A percentile compares a stretch with the other conserved stretches of the same genome.
Evolutionary conservation across 1,139 yeast species (phyloP).

Genomic region (Blastobotrys malaysiensis): DNA sequence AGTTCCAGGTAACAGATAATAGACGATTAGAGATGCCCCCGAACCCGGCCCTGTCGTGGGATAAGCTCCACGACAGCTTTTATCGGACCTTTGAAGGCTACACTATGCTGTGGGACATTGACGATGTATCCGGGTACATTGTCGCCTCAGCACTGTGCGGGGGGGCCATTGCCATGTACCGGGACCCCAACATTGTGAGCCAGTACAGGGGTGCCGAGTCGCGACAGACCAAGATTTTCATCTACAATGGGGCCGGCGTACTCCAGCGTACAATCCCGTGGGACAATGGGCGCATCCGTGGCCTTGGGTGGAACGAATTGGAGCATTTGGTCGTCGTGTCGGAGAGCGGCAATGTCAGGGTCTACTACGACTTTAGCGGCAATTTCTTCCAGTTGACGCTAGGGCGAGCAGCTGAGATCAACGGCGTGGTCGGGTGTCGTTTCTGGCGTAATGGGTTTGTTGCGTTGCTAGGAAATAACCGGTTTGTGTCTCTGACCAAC

Average conservation of each 20-base stretch:
- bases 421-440: constrained; percentile 36
- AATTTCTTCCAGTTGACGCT: constrained; percentile 51
- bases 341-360: constrained; percentile 54
- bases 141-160: constrained; percentile 42
- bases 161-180: constrained; percentile 41
- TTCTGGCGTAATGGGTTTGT: constrained; percentile 39
- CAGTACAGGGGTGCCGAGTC: constrained; percentile 26
- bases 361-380: constrained; percentile 65
- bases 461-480: constrained; percentile 31
- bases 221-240: constrained; percentile 34
- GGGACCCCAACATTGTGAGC: constrained; percentile 24
- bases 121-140: constrained; percentile 22
- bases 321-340: constrained; percentile 63
- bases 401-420: constrained; percentile 36
- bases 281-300: constrained; percentile 51
- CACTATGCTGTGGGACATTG: constrained; percentile 33
- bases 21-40: constrained; percentile 15
- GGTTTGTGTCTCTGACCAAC: constrained; percentile 34
- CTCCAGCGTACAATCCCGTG: constrained; percentile 43
- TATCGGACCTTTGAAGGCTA: constrained; percentile 34
- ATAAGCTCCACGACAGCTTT: constrained; percentile 32
- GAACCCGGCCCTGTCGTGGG: constrained; percentile 32
- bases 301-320: constrained; percentile 49
- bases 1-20: not conserved
- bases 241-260: constrained; percentile 52